These are phyloP conservation scores for Magnaporthales sp. DNA, from an alignment of 2,329 filamentous ascomycete genomes.

Conservation along the genomic window DNA sequence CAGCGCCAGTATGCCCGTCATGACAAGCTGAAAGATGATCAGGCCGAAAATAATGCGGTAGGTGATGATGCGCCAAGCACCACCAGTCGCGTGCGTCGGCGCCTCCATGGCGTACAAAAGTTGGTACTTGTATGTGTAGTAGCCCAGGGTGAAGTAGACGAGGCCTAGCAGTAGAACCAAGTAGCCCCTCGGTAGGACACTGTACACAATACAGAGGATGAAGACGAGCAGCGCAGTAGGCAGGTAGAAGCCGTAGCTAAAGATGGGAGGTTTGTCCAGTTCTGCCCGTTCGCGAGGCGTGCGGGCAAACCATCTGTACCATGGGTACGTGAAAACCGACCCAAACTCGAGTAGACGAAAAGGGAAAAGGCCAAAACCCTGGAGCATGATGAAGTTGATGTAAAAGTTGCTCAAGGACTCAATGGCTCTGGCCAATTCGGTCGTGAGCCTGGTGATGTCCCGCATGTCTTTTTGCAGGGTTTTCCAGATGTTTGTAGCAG, in stretches of 20 bases:
- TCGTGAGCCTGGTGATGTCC: constrained; percentile 72
- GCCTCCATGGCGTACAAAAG: constrained; percentile 98
- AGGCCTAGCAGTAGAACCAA: constrained; percentile 74
- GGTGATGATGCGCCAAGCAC: constrained; percentile 94
- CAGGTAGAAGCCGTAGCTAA: constrained; percentile 94
- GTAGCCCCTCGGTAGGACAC: constrained; percentile 71
- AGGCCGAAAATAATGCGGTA: constrained; percentile 82
- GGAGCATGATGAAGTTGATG: constrained; percentile 86
- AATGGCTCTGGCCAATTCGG: constrained; percentile 66
- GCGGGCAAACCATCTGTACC: constrained; percentile 67
- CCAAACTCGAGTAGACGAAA: constrained; percentile 88
- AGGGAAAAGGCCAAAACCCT: constrained; percentile 87
- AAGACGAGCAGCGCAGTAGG: constrained; percentile 89
- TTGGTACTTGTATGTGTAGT: constrained; percentile 95
- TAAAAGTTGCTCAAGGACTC: constrained; percentile 75
- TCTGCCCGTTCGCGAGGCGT: constrained; percentile 87
- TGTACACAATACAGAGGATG: constrained; percentile 94
- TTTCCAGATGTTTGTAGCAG: constrained; percentile 66
- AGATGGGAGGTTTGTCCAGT: constrained; percentile 71
- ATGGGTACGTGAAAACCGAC: constrained; percentile 72
- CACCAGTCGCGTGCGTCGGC: constrained; percentile 84
- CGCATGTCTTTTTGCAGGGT: constrained; percentile 66
- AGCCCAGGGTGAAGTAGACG: constrained; percentile 74
- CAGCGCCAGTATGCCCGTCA: constrained; percentile 77
- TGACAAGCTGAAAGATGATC: constrained; percentile 82